Percentiles rank a stretch among this genome's conserved stretches.
These are phyloP conservation scores for Boletus sp. DNA, from an alignment of 1,284 basidiomycete species.

Conservation along the genomic window DNA sequence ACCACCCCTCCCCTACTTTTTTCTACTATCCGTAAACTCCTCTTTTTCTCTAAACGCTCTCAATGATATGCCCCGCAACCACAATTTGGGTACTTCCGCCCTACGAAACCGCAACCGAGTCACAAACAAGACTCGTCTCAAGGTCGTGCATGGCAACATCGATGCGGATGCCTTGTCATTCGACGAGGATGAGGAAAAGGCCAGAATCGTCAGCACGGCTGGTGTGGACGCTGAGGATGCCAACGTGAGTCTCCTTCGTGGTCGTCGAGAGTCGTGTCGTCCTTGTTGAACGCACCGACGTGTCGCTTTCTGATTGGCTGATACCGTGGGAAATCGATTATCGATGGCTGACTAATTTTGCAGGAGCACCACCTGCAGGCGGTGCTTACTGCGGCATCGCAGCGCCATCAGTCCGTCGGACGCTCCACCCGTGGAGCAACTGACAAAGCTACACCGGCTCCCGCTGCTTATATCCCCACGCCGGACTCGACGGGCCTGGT, in stretches of 20 bases:
- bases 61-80: constrained; percentile 80
- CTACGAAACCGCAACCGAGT: constrained; percentile 82
- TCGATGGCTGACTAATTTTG: constrained; percentile 59
- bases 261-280: constrained; percentile 34
- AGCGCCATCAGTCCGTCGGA: constrained; percentile 46
- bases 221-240: constrained; percentile 86
- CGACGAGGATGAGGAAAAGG: constrained; percentile 81
- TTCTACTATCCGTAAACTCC: constrained; percentile 12
- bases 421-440: constrained; percentile 41
- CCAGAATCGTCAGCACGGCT: constrained; percentile 54
- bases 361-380: constrained; percentile 94
- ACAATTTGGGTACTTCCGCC: constrained; percentile 65
- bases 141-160: constrained; percentile 74
- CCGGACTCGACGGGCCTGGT: constrained; percentile 85
- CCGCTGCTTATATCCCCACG: constrained; percentile 83
- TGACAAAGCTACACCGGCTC: constrained; percentile 41
- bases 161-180: constrained; percentile 79
- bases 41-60: constrained; percentile 33
- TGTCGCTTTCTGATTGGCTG: constrained; percentile 48
- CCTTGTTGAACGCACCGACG: constrained; percentile 44
- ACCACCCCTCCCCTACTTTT: constrained; percentile 22
- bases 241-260: constrained; percentile 60
- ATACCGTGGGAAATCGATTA: constrained; percentile 45
- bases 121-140: constrained; percentile 87
- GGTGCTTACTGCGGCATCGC: constrained; percentile 70